Evolutionary conservation across 2,329 filamentous ascomycete species (phyloP).

Genomic region (Sporothrix curviconia): DNA sequence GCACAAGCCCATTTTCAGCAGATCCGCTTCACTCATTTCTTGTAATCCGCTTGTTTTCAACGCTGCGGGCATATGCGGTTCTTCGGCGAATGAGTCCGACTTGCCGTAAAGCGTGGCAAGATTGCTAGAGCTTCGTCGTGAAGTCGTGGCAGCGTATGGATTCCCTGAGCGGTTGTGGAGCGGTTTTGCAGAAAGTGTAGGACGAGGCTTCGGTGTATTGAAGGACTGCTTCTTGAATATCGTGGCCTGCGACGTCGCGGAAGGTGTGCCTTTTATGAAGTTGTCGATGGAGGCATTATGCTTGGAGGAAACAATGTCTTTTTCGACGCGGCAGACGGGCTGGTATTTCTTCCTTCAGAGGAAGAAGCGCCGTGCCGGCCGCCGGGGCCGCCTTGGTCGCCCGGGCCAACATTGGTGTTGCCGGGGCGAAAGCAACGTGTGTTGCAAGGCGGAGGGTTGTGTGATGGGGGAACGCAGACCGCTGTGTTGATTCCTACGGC

Average conservation of each 20-base stretch:
- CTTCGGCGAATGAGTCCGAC: slow-evolving; percentile 41
- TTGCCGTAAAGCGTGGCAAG: slow-evolving; percentile 15
- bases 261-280: slow-evolving; percentile 5
- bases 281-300: slow-evolving; percentile 32
- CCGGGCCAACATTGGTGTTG: slow-evolving; percentile 28
- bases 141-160: slow-evolving; percentile 15
- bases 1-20: slow-evolving; percentile 37
- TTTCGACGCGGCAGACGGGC: slow-evolving; percentile 26
- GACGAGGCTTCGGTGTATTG: neutral
- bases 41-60: neutral
- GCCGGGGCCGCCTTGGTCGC: slow-evolving; percentile 26
- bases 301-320: slow-evolving; percentile 55
- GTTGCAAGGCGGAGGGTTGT: neutral
- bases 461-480: neutral
- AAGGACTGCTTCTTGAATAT: slow-evolving; percentile 21
- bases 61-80: slow-evolving; percentile 22
- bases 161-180: slow-evolving; percentile 32
- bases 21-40: neutral
- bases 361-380: slow-evolving; percentile 22
- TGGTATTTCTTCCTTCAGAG: slow-evolving; percentile 25
- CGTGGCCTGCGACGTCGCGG: slow-evolving; percentile 24
- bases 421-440: neutral
- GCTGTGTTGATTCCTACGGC: slow-evolving; percentile 13
- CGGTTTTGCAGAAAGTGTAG: slow-evolving; percentile 19
- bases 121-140: neutral